Evolutionary conservation across 2,329 filamentous ascomycete species (phyloP), one percentile per base, ranked within the genome.

Genomic region (Exophiala calicioides): DNA sequence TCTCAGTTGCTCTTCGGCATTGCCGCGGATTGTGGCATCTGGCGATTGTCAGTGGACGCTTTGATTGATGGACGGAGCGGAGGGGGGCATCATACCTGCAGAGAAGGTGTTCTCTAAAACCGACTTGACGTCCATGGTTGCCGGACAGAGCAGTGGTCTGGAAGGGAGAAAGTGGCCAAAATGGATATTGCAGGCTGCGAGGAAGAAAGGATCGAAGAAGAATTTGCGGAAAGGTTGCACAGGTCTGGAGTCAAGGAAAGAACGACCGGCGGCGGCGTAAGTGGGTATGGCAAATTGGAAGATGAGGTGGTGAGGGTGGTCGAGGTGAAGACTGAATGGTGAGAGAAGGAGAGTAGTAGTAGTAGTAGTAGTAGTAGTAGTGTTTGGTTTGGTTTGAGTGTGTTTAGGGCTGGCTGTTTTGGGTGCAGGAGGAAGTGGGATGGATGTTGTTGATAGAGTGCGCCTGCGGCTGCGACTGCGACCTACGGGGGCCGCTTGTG

Each of bases 31-130:
- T 67, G 83, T 80, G 70, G 89, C 86, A 81, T 98, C 93, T 96
- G 68, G 54, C 53, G 44, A 63, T 47, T 45, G 54, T 58, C 48
- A 66, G 72, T 58, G 73, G 68, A 60, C 64, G 47, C 34, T 47
- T 61, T 66, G 47, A 46, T 24, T 38, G 27, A 47, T 42, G 18
- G n/a, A n/a, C n/a, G 30, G 39, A 19, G 38, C 32, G 32, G 46
- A 35, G 20, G 29, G 29, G 33, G 49, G 37, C 34, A 41, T 64
- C 86, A 70, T 77, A 97, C 93, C 91, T 68, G 90, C 80, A 67
- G 90, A 94, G 75, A 97, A 84, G 71, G 93, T 97, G 78, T 90
- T 91, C 74, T 89, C 84, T 78, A 98, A 86, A 77, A 98, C 91
- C 76, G 90, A 86, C 78, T 91, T 95, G 78, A 97, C 94, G 77